Conservation (phyloP, 1,284 basidiomycete species). For the Cerioporus squamosus region DNA sequence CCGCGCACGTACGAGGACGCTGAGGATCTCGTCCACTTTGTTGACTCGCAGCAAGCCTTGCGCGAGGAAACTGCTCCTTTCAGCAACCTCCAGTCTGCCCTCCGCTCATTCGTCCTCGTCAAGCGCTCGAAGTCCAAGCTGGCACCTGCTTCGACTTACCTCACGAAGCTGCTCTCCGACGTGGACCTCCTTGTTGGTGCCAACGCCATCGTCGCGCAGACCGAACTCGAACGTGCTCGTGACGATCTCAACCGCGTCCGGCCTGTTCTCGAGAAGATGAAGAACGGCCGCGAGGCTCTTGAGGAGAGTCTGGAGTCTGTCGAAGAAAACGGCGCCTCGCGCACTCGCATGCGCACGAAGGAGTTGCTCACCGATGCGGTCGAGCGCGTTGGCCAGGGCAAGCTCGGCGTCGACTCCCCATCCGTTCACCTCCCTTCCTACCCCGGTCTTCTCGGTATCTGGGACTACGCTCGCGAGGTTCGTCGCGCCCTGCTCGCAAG, state of each 20-base stretch:
- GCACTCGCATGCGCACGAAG: conserved; percentile 61
- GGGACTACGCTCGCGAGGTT: conserved; percentile 90
- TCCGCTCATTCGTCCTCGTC: conserved; percentile 94
- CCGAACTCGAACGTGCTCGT: conserved; percentile 79
- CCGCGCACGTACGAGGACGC: conserved; percentile 93
- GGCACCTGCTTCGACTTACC: conserved; percentile 92
- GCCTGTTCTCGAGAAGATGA: conserved; percentile 90
- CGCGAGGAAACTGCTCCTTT: conserved; percentile 74
- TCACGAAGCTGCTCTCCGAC: conserved; percentile 88
- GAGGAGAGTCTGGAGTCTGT: conserved; percentile 81
- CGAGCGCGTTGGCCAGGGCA: conserved; percentile 79
- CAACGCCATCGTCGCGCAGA: conserved; percentile 85
- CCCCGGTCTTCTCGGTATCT: conserved; percentile 86
- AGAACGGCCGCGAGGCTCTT: conserved; percentile 70
- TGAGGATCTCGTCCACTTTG: conserved; percentile 96
- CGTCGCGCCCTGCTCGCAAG: conserved; percentile 79
- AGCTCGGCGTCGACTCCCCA: conserved; percentile 59
- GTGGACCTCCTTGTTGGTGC: conserved; percentile 86
- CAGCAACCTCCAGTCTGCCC: conserved; percentile 87
- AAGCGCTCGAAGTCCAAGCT: conserved; percentile 97
- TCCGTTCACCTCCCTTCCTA: conserved; percentile 76
- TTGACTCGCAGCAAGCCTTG: conserved; percentile 83
- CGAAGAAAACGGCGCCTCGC: conserved; percentile 76
- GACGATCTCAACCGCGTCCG: conserved; percentile 73
- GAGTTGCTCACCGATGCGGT: conserved; percentile 73